phyloP scores from a whole-genome alignment of 495 filamentous ascomycete species.

The Bryoglossum gracile region DNA sequence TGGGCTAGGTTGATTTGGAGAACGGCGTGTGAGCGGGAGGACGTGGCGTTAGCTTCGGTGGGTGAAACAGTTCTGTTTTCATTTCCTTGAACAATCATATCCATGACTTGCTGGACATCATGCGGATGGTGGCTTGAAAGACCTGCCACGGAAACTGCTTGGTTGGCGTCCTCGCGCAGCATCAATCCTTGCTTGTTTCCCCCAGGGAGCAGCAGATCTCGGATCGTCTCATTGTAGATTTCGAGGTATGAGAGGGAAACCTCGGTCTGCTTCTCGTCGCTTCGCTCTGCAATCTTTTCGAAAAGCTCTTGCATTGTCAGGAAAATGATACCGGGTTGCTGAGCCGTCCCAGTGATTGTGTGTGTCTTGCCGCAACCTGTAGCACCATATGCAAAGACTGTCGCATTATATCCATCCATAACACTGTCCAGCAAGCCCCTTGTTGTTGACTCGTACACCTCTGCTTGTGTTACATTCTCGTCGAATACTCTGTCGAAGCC shows the following conservation, averaged over 20 bases:
- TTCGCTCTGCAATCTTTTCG: constrained; percentile 82
- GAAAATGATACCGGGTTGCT: constrained; percentile 97
- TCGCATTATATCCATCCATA: constrained; percentile 96
- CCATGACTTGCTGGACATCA: constrained; percentile 90
- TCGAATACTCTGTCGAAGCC: constrained; percentile 96
- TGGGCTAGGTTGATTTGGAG: constrained; percentile 94
- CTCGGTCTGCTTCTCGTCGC: constrained; percentile 80
- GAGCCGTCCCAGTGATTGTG: constrained; percentile 90
- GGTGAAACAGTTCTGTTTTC: constrained; percentile 93
- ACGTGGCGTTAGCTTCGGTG: constrained; percentile 95
- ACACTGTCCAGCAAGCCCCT: constrained; percentile 86
- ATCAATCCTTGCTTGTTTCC: constrained; percentile 83
- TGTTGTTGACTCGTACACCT: constrained; percentile 95
- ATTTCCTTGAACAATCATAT: constrained; percentile 96
- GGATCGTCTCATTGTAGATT: constrained; percentile 99
- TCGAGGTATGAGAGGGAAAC: constrained; percentile 93
- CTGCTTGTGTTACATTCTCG: constrained; percentile 84
- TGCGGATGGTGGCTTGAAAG: constrained; percentile 85
- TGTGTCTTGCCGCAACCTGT: constrained; percentile 98
- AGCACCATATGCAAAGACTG: constrained; percentile 96
- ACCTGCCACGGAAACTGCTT: constrained; percentile 86
- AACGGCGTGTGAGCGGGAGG: constrained; percentile 96
- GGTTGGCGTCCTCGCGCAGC: constrained; percentile 90
- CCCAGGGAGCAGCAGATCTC: constrained; percentile 82
- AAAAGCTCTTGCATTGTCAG: constrained; percentile 98